Conservation (phyloP, 1,284 basidiomycete genomes). For the Puccinia hordei region DNA sequence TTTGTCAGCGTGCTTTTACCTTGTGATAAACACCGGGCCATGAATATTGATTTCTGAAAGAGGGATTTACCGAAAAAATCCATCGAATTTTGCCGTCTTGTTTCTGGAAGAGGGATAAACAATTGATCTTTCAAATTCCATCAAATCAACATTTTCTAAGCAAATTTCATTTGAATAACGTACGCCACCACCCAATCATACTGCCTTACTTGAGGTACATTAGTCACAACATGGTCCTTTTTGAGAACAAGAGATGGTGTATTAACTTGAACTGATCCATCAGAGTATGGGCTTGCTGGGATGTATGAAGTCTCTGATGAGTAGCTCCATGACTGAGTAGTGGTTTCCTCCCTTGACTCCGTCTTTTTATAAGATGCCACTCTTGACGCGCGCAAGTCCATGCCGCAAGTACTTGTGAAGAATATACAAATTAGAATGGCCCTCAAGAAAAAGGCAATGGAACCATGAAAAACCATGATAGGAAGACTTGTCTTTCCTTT, state of each 20-base stretch:
- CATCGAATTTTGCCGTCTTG: conserved; percentile 3
- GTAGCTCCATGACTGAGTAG: not conserved
- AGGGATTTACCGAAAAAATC: not conserved
- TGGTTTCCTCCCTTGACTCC: not conserved
- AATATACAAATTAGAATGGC: not conserved
- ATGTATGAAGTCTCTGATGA: not conserved
- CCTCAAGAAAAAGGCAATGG: not conserved
- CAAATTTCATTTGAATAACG: not conserved
- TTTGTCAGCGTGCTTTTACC: not conserved
- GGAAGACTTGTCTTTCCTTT: not conserved
- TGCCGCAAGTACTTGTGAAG: not conserved
- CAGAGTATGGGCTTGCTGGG: not conserved
- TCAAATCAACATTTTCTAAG: not conserved
- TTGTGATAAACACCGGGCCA: not conserved
- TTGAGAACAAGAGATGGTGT: conserved; percentile 7
- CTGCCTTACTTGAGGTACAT: conserved; percentile 7
- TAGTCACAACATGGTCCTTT: not conserved
- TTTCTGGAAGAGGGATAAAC: not conserved
- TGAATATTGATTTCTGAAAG: not conserved
- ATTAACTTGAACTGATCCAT: conserved; percentile 10
- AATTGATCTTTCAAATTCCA: not conserved
- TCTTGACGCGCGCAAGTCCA: conserved; percentile 8
- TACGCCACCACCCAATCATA: conserved; percentile 16
- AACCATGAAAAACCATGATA: not conserved
- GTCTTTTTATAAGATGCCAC: not conserved